Base-by-base conservation (phyloP, 2,329 filamentous ascomycete genomes). In the Alternaria solani region DNA sequence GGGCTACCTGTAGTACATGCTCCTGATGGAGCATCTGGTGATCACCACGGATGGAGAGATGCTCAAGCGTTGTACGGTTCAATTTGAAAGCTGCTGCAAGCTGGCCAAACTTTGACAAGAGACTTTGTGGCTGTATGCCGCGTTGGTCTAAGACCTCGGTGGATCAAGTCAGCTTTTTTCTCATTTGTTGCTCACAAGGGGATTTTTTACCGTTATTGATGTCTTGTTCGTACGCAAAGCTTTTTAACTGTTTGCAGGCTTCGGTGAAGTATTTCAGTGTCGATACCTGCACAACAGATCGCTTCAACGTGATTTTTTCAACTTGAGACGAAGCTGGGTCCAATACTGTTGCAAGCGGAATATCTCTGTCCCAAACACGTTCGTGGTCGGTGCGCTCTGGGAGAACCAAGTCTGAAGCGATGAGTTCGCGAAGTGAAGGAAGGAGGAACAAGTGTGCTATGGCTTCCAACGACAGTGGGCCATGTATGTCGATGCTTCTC, bases 371-470 rank as follows among this genome's bases (percentile, higher is more conserved):
- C 57, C 57, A 59, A 25, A 46, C 44, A 2, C 41, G 34, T n/a
- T 38, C 25, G 42, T 18, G 11, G 7, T 16, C 2, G 26, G 8
- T 12, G 43, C 36, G 51, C 23, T 49, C 36, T 8, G 34, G n/a
- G 14, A 55, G 43, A 16, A 59, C 43, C 6, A 59, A 16, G 26
- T 59, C 57, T 11, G 53, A 38, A 23, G 38, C 12, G 4, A 43
- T 55, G 6, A 59, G 18, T 14, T 51, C 12, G 28, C 38, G 44
- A 26, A 59, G 51, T 16, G 57, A 59, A 28, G 51, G 57, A 14
- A 59, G 42, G 16, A 55, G 51, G 43, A 59, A 59, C 11, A 59
- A 38, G 38, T 59, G 46, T 59, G 57, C 57, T 2, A 48, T 42
- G 32, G 54, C 51, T 43, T 59, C 51, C n/a, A 59, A 20, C 9